A percentile compares a stretch with the other conserved stretches of the same genome.
These are phyloP conservation scores for Candida dubliniensis DNA, from an alignment of 1,139 yeast species.

Conservation along the genomic window DNA sequence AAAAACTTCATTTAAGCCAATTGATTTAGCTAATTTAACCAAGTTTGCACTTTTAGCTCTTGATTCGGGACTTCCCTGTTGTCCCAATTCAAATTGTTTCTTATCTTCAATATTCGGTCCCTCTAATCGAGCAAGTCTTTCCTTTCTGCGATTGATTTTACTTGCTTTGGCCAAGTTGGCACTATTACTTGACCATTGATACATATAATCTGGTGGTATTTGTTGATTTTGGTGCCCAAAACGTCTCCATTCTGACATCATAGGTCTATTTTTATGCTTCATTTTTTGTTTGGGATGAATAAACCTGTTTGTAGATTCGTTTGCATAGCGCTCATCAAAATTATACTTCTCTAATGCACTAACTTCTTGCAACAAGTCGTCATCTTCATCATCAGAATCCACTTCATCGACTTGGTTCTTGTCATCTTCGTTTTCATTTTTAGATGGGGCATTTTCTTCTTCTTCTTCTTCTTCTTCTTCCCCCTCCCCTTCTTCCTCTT, in stretches of 20 bases:
- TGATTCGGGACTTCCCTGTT: slow-evolving; percentile 1
- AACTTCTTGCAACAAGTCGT: slow-evolving; percentile 1
- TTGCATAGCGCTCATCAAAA: not conserved
- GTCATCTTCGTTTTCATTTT: not conserved
- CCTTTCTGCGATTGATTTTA: no score
- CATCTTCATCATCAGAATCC: not conserved
- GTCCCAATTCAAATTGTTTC: not conserved
- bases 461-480: slow-evolving; percentile 1
- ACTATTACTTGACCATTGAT: no score
- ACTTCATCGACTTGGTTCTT: not conserved
- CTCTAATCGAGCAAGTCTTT: no score
- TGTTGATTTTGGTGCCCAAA: no score
- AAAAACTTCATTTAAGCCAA: slow-evolving; percentile 17
- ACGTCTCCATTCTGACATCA: not conserved
- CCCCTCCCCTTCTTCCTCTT: slow-evolving; percentile 10
- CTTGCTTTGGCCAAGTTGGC: no score
- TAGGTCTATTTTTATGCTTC: not conserved
- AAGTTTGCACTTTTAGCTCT: slow-evolving; percentile 8
- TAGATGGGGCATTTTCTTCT: not conserved
- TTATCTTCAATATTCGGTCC: not conserved
- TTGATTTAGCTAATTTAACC: slow-evolving; percentile 9
- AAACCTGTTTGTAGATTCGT: not conserved
- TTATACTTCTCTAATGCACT: not conserved
- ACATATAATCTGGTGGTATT: no score
- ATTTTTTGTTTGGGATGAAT: no score